Evolutionary conservation across 2,329 filamentous ascomycete genomes (phyloP).

Genomic region (Fusarium marasasianum): DNA sequence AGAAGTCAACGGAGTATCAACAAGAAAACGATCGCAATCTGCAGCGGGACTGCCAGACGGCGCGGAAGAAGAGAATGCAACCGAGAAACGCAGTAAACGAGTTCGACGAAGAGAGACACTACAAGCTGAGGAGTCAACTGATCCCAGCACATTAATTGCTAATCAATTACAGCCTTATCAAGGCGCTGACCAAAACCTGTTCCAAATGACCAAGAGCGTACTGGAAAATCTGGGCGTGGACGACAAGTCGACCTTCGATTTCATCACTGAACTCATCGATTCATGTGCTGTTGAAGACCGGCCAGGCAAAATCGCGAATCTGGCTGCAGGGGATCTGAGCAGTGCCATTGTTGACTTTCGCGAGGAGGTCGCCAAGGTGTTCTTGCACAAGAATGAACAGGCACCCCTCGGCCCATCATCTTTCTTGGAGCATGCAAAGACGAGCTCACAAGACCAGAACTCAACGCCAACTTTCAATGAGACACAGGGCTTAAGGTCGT

Average conservation of each 20-base stretch:
- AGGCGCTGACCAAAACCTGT: conserved; percentile 65
- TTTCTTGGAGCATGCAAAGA: conserved; percentile 71
- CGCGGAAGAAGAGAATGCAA: conserved; percentile 64
- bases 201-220: conserved; percentile 64
- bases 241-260: conserved; percentile 57
- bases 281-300: conserved; percentile 62
- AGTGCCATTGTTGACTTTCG: conserved; percentile 60
- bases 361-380: conserved; percentile 62
- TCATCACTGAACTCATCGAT: conserved; percentile 61
- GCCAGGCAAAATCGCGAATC: conserved; percentile 56
- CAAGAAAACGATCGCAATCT: conserved; percentile 71
- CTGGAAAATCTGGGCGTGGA: conserved; percentile 65
- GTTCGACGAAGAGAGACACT: conserved; percentile 66
- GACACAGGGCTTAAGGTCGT: conserved; percentile 60
- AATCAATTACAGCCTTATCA: conserved; percentile 66
- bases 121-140: conserved; percentile 61
- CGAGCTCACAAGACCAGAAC: conserved; percentile 60
- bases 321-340: conserved; percentile 60
- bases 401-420: conserved; percentile 65
- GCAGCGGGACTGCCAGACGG: conserved; percentile 66
- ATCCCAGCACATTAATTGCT: conserved; percentile 62
- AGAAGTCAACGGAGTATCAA: conserved; percentile 51
- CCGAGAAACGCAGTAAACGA: conserved; percentile 72
- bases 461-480: conserved; percentile 63
- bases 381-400: conserved; percentile 63